Conservation (phyloP, 139 green algal genomes). For the Trebouxia sp. region DNA sequence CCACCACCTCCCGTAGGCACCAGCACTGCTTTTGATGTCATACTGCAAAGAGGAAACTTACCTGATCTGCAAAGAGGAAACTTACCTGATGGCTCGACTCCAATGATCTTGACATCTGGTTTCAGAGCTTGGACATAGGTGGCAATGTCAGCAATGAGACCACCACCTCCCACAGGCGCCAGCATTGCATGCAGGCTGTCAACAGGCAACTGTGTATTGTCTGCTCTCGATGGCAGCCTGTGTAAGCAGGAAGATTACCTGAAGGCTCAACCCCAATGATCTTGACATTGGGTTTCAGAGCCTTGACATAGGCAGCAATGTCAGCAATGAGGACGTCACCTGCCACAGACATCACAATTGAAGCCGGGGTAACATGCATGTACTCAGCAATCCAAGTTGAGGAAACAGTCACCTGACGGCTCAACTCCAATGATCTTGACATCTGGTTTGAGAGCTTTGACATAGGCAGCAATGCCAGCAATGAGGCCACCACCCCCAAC, state of each 20-base stretch:
- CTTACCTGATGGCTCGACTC: constrained; percentile 82
- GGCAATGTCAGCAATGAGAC: constrained; percentile 91
- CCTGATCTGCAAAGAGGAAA: neutral
- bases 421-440: constrained; percentile 94
- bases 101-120: constrained; percentile 84
- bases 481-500: constrained; percentile 92
- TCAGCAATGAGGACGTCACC: constrained; percentile 92
- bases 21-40: constrained; percentile 92
- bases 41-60: no score
- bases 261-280: constrained; percentile 94
- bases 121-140: constrained; percentile 86
- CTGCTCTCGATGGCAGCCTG: no score
- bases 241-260: no score
- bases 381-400: neutral
- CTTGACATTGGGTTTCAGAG: constrained; percentile 77
- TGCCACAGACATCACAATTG: constrained; percentile 68
- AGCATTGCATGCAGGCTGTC: constrained; percentile 84
- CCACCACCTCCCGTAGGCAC: constrained; percentile 90
- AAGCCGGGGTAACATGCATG: no score
- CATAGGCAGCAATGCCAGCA: constrained; percentile 88
- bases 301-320: constrained; percentile 90
- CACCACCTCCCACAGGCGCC: constrained; percentile 88
- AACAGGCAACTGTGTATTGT: no score
- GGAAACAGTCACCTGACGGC: constrained; percentile 56
- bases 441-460: constrained; percentile 84